A percentile compares a stretch with the other conserved stretches of the same genome.
Conservation (phyloP, 495 filamentous ascomycete genomes). For the Xylaria cubensis region DNA sequence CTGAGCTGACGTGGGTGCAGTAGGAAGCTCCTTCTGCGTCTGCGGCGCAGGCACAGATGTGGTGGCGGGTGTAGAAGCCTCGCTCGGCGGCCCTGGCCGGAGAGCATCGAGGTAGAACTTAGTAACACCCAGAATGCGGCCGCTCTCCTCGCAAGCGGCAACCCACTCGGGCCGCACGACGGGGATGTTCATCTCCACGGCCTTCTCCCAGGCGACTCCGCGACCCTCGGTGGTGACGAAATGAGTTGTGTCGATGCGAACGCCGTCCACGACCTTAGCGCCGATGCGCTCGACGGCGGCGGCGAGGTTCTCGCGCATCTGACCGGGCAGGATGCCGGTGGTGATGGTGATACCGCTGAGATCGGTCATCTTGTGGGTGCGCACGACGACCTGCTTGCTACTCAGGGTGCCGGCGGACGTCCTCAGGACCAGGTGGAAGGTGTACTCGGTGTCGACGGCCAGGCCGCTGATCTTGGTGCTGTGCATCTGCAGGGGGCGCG, state of each 20-base stretch:
- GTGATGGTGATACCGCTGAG: slow-evolving; percentile 95
- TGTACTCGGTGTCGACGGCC: slow-evolving; percentile 93
- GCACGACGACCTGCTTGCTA: slow-evolving; percentile 82
- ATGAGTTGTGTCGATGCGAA: slow-evolving; percentile 97
- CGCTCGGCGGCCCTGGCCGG: slow-evolving; percentile 43
- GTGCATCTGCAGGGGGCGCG: slow-evolving; percentile 80
- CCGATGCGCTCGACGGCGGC: slow-evolving; percentile 86
- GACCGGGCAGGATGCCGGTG: slow-evolving; percentile 80
- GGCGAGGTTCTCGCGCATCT: slow-evolving; percentile 73
- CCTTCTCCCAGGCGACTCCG: slow-evolving; percentile 90
- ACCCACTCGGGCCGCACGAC: slow-evolving; percentile 99
- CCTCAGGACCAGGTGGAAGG: slow-evolving; percentile 88
- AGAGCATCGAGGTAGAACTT: slow-evolving; percentile 91
- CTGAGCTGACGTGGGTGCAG: slow-evolving; percentile 38
- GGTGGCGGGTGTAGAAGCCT: slow-evolving; percentile 36
- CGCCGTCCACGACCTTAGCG: slow-evolving; percentile 86
- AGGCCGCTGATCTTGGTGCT: slow-evolving; percentile 98
- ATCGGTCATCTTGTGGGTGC: slow-evolving; percentile 99
- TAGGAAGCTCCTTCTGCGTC: slow-evolving; percentile 46
- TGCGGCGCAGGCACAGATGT: slow-evolving; percentile 30
- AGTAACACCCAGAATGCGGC: slow-evolving; percentile 90
- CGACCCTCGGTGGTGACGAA: slow-evolving; percentile 98
- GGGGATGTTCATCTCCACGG: slow-evolving; percentile 96
- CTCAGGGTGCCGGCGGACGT: slow-evolving; percentile 88
- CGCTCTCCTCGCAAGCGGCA: slow-evolving; percentile 89